These are phyloP conservation scores for Dictyophora rubrovolvata DNA, from an alignment of 768 basidiomycete species.

Conservation along the genomic window DNA sequence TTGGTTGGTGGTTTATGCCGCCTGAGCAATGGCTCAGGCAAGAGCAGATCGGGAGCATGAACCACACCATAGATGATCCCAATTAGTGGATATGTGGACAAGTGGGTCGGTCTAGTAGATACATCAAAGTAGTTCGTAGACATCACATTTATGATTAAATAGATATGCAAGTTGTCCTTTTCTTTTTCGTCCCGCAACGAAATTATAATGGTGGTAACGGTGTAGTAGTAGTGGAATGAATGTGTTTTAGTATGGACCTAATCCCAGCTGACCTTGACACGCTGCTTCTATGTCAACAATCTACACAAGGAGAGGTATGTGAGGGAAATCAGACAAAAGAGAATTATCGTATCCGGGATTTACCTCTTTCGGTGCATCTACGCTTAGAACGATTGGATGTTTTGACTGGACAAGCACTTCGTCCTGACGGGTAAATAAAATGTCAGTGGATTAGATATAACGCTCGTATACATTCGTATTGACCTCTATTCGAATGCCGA, in stretches of 20 bases:
- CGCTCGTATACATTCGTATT: constrained; percentile 7
- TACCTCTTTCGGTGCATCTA: constrained; percentile 78
- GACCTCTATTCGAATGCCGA: constrained; percentile 89
- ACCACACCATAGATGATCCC: constrained; percentile 20
- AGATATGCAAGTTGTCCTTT: neutral
- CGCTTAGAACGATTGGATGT: constrained; percentile 53
- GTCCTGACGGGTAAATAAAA: constrained; percentile 36
- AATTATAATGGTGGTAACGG: neutral
- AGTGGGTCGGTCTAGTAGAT: neutral
- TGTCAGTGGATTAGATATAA: constrained; percentile 9
- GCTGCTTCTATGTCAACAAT: constrained; percentile 26
- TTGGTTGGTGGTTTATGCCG: constrained; percentile 73
- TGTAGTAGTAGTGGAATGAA: neutral
- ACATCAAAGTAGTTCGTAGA: neutral
- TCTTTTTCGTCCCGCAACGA: neutral
- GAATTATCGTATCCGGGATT: constrained; percentile 2
- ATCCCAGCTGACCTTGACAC: constrained; percentile 21
- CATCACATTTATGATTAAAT: neutral
- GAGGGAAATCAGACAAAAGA: constrained; percentile 3
- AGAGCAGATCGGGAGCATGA: constrained; percentile 45
- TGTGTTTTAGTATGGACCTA: constrained; percentile 4
- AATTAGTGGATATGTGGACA: neutral
- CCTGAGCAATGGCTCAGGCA: constrained; percentile 71
- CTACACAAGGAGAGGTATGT: constrained; percentile 12
- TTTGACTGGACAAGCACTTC: constrained; percentile 62